Evolutionary conservation across 1,139 yeast species (phyloP), one percentile per base, ranked within the genome.

Genomic region (Diutina ranongensis): DNA sequence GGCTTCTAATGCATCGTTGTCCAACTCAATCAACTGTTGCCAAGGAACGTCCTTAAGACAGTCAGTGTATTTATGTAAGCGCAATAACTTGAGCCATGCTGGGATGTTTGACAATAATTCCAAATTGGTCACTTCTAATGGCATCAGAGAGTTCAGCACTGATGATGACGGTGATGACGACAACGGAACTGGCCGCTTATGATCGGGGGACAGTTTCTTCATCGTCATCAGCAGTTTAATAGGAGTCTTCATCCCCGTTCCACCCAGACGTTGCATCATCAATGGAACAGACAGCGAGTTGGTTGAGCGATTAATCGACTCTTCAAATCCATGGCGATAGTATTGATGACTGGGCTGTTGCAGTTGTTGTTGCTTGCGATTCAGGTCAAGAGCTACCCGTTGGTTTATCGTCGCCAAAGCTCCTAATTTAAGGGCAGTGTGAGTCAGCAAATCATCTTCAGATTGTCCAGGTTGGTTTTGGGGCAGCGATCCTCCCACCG

Each of bases 31-130:
- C 66, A 92, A 71, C 45, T 83, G 84, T 50, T 73, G 69, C 98
- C 98, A 92, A 27, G 75, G 72, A 52, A 82, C 68, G 52, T 79
- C 82, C 58, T 82, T 78, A 52, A 92, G 71, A 48, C 84, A 83
- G 27, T 82, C 92, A 3, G 97, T 89, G 64, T 92, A 92, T 64
- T 92, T 92, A 69, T 92, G 98, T 56, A 92, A 71, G 51, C 99
- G 71, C 52, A 92, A 68, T 19, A 89, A 74, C 60, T 94, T 82
- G 60, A 92, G 71, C 98, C 98, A 92, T 3, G 86, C 83, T 2
- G 97, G 95, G 47, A 92, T 79, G 60, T 92, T 94, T 50, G 72
- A 69, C 56, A 88, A 67, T 50, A 86, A 64, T 47, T 77, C 78
- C 35, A 72, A 66, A 54, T 79, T 83, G 20, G 86, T 72, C 46